Percentiles rank a stretch among this genome's conserved stretches.
phyloP scores from a whole-genome alignment of 2,329 filamentous ascomycete species.

The Aspergillus bombycis region DNA sequence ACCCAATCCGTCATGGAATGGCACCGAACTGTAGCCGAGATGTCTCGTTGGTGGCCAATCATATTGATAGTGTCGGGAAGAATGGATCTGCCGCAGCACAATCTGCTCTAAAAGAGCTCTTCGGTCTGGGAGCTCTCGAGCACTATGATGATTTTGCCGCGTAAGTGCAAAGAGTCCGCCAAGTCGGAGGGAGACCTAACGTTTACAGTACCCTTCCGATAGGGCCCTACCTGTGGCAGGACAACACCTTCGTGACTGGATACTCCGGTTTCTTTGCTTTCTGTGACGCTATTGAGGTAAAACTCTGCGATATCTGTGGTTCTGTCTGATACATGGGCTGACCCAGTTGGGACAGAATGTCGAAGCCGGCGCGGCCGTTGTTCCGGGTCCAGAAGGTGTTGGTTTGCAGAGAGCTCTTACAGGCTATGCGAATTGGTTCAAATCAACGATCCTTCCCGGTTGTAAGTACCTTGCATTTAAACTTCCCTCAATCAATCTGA shows the following conservation, averaged over 20 bases:
- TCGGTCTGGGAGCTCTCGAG: conserved; percentile 55
- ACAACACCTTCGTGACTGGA: conserved; percentile 52
- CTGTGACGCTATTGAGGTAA: neutral
- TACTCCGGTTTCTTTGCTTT: conserved; percentile 46
- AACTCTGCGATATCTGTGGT: neutral
- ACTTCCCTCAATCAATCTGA: neutral
- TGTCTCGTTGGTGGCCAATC: conserved; percentile 54
- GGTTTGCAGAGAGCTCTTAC: conserved; percentile 57
- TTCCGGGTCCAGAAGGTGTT: conserved; percentile 51
- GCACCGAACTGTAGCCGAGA: conserved; percentile 61
- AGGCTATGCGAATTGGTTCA: conserved; percentile 61
- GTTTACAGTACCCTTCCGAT: conserved; percentile 51
- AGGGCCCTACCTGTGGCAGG: conserved; percentile 63
- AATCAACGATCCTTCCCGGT: conserved; percentile 49
- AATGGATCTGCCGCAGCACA: conserved; percentile 49
- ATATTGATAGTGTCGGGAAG: conserved; percentile 56
- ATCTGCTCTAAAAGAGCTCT: conserved; percentile 53
- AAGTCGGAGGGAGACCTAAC: neutral
- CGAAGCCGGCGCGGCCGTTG: conserved; percentile 27
- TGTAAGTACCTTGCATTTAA: conserved; percentile 9
- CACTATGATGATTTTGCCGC: conserved; percentile 58
- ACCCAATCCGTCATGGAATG: conserved; percentile 61
- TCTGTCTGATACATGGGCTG: neutral
- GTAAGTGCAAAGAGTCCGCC: conserved; percentile 19
- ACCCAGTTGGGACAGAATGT: conserved; percentile 38